Evolutionary conservation across 2,329 filamentous ascomycete species (phyloP).

Genomic region (Verticillium albo-atrum): DNA sequence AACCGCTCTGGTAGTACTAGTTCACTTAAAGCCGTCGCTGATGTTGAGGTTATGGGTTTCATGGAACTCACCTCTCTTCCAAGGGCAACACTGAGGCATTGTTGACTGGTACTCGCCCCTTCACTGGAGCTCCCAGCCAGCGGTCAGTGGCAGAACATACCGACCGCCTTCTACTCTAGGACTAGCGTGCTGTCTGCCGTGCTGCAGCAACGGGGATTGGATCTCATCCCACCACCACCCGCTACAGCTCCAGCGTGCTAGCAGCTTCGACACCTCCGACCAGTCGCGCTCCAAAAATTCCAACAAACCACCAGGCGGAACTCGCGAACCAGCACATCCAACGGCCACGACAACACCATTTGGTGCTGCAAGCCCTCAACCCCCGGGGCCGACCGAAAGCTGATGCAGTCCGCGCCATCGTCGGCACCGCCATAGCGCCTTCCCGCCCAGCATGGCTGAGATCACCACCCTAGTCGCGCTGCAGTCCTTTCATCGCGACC

Average conservation of each 20-base stretch:
- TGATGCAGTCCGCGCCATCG: neutral
- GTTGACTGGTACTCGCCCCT: too few species aligned
- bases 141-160: neutral
- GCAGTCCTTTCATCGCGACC: slow-evolving; percentile 80
- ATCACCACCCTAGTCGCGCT: slow-evolving; percentile 70
- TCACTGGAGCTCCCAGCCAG: too few species aligned
- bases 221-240: neutral
- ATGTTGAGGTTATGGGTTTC: too few species aligned
- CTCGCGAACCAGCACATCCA: neutral
- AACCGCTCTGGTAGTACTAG: too few species aligned
- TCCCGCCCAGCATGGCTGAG: slow-evolving; percentile 60
- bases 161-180: neutral
- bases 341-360: neutral
- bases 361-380: neutral
- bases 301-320: neutral
- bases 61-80: too few species aligned
- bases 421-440: slow-evolving; percentile 41
- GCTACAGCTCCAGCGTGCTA: neutral
- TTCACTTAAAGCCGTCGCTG: too few species aligned
- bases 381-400: neutral
- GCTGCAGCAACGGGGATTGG: neutral
- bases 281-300: neutral
- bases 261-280: neutral
- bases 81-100: too few species aligned
- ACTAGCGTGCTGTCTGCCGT: neutral